Evolutionary conservation across 129 eudicot species (phyloP).

Genomic region (Pulicaria dysenterica): DNA sequence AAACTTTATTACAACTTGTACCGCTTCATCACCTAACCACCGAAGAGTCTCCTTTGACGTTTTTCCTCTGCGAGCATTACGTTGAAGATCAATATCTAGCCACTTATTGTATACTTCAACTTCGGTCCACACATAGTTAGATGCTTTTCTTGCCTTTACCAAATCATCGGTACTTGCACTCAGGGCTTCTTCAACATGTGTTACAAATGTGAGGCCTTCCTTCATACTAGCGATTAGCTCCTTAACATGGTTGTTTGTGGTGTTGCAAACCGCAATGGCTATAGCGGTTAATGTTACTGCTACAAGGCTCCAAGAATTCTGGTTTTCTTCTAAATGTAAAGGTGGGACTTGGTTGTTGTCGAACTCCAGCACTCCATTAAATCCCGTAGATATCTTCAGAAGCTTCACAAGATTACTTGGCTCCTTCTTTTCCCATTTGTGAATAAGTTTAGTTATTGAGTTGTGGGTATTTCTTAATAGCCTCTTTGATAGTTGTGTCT

Average conservation of each 20-base stretch:
- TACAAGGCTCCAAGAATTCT: not conserved
- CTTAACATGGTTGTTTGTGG: not conserved
- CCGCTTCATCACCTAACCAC: too few relatives aligned
- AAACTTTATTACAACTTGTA: too few relatives aligned
- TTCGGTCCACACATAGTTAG: too few relatives aligned
- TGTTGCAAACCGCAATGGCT: not conserved
- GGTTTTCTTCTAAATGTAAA: not conserved
- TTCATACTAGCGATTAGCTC: not conserved
- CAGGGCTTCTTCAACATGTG: not conserved
- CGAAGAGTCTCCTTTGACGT: too few relatives aligned
- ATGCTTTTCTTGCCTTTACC: too few relatives aligned
- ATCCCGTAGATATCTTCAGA: constrained; percentile 3
- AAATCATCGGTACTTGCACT: not conserved
- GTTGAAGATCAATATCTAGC: too few relatives aligned
- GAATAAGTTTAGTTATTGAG: not conserved
- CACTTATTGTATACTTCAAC: too few relatives aligned
- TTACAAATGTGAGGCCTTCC: not conserved
- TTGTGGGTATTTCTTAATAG: not conserved
- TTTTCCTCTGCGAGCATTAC: too few relatives aligned
- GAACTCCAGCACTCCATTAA: not conserved
- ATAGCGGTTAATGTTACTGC: not conserved
- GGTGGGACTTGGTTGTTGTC: constrained; percentile 3
- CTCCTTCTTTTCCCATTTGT: not conserved
- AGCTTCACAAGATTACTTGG: not conserved
- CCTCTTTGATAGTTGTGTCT: not conserved